These are phyloP conservation scores for Manihot esculenta DNA, from an alignment of 441 rosid genomes.

Conservation along the genomic window DNA sequence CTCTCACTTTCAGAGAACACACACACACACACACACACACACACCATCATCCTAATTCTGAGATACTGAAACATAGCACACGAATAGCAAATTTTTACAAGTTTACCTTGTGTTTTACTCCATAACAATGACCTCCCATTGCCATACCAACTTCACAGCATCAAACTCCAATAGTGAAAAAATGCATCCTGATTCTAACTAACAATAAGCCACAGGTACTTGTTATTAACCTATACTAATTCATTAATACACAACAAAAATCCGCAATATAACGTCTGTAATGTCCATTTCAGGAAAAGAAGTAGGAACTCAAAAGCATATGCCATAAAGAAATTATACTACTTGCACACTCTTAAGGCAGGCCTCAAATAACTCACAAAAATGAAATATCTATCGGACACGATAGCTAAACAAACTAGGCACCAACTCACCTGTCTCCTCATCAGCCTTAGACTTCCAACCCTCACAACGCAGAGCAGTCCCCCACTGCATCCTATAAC, in stretches of 20 bases:
- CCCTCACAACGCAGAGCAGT: conserved; percentile 78
- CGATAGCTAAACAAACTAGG: background rate
- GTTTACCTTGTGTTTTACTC: background rate
- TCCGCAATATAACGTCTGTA: background rate
- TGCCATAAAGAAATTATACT: too few species aligned
- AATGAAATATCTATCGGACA: conserved; percentile 1
- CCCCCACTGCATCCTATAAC: conserved; percentile 98
- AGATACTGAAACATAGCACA: background rate
- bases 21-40: too few species aligned
- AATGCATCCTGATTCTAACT: background rate
- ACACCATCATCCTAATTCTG: background rate
- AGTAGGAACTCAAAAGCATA: background rate
- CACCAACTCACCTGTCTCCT: conserved; percentile 64
- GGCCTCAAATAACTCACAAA: background rate
- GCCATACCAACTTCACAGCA: background rate
- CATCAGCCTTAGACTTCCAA: conserved; percentile 68
- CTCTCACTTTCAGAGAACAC: too few species aligned
- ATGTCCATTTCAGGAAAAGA: background rate
- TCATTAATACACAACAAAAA: background rate
- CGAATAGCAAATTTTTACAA: background rate
- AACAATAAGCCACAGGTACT: background rate
- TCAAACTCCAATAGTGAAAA: background rate
- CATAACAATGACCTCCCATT: background rate
- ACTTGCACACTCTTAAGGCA: background rate
- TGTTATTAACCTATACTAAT: background rate